Base-by-base conservation (phyloP, 169 alveolate genomes). In the Neospora caninum region DNA sequence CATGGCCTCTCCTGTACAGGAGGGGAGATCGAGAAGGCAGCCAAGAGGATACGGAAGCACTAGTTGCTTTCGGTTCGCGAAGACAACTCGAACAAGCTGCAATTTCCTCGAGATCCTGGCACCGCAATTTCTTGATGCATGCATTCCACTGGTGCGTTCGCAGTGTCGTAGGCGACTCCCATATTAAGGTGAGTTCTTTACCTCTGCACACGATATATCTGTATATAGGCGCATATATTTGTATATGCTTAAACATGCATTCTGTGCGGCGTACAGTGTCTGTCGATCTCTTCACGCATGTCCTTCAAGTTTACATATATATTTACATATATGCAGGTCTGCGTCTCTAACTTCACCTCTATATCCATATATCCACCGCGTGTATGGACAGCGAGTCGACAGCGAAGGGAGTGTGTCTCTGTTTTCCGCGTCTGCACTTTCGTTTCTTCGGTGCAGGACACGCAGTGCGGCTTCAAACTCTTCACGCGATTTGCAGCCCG, bases 401-500 rank as follows among this genome's bases (percentile, higher is more conserved):
- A n/a, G n/a, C n/a, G n/a, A n/a, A n/a, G 58, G 4, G 58, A 7
- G 58, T 49, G 58, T 49, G 58, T 49, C 58, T 49, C 13, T 49
- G 58, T 7, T 49, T 13, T 49, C 58, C 13, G 58, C 13, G 58
- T 49, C 13, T 49, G 4, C n/a, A n/a, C n/a, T n/a, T 49, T 49
- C 58, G 22, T 49, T 13, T 4, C 58, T 4, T 49, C 58, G 4
- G 4, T 91, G 39, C 69, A 96, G 94, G 99, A 98, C 95, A 98
- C 99, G 9, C 97, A 98, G 95, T 98, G 98, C 93, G 99, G 98
- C 34, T 98, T 98, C 92, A 98, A 98, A 88, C 94, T 98, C 88
- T 98, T 98, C 94, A 96, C 98, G 39, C 94, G 97, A 93, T 94
- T 93, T 49, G 96, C 98, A 27, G 98, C 98, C 0, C 93, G 96